Base-by-base conservation (phyloP, 306 rosid genomes). In the Spatholobus suberectus region DNA sequence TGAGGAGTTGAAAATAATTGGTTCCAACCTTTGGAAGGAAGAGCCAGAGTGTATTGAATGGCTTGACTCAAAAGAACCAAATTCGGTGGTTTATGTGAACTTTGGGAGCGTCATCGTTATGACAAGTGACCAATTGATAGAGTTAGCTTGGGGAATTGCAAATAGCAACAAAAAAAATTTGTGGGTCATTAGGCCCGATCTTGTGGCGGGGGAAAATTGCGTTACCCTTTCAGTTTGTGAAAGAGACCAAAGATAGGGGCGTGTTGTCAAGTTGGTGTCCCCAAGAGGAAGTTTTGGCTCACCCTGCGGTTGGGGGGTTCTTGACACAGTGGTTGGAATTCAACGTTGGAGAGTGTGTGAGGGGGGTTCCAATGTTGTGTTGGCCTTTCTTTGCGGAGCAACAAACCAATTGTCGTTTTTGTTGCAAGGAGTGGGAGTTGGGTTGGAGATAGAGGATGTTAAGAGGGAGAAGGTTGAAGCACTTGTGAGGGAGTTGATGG, bases 331-430 rank as follows among this genome's bases (percentile, higher is more conserved):
- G n/a, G n/a, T n/a, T n/a, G n/a, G n/a, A n/a, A n/a, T n/a, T n/a
- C n/a, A n/a, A n/a, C n/a, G n/a, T n/a, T n/a, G n/a, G n/a, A n/a
- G n/a, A n/a, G 1, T 85, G 17, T 21, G 84, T 2, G 62, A 40
- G n/a, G 0, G 94, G 92, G 6, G 87, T 91, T 9, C 88, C 90
- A 8, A 73, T 91, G 85, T 14, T 91, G 0, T 86, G 85, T 8
- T 91, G 92, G 94, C 92, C 92, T 0, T 86, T 91, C 71, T 89
- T 87, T 7, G 89, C 89, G 0, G 94, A 91, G 14, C 94, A 91
- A 11, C 92, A 84, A 29, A 87, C 89, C 0, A 91, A 91, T 65
- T 91, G 91, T 18, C 7, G 86, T 44, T 90, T 29, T 54, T 20
- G 78, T 13, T 76, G 86, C 10, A 70, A 10, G 18, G 90, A 91